These are phyloP conservation scores for Tricholoma terreum DNA, from an alignment of 768 basidiomycete species.

Conservation along the genomic window DNA sequence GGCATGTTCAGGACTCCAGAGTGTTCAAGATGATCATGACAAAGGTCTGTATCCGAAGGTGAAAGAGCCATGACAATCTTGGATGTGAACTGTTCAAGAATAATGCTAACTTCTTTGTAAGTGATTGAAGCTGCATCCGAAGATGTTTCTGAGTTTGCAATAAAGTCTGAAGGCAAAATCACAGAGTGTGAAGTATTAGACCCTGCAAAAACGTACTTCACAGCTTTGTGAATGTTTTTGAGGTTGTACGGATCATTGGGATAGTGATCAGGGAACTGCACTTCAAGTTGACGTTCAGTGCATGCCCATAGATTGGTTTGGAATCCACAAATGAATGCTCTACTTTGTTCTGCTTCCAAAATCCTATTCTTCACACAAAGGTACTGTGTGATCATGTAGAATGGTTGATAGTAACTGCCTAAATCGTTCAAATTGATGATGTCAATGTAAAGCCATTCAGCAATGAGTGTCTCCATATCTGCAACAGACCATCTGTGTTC, in stretches of 20 bases:
- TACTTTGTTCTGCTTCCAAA: not conserved
- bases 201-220: not conserved
- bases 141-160: too few relatives aligned
- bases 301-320: not conserved
- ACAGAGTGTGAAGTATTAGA: not conserved
- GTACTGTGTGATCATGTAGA: not conserved
- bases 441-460: not conserved
- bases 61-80: too few relatives aligned
- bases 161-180: too few relatives aligned
- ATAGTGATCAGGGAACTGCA: not conserved
- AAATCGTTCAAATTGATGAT: not conserved
- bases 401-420: not conserved
- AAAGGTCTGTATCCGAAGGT: too few relatives aligned
- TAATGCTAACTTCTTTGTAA: too few relatives aligned
- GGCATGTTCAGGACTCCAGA: too few relatives aligned
- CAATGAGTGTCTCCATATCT: not conserved
- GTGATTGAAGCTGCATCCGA: too few relatives aligned
- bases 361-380: not conserved
- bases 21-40: too few relatives aligned
- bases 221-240: not conserved
- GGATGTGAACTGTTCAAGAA: too few relatives aligned
- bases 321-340: not conserved
- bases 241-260: not conserved
- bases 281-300: not conserved
- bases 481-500: not conserved